phyloP scores from a whole-genome alignment of 352 stramenopile genomes.

The Pythium diclinum region DNA sequence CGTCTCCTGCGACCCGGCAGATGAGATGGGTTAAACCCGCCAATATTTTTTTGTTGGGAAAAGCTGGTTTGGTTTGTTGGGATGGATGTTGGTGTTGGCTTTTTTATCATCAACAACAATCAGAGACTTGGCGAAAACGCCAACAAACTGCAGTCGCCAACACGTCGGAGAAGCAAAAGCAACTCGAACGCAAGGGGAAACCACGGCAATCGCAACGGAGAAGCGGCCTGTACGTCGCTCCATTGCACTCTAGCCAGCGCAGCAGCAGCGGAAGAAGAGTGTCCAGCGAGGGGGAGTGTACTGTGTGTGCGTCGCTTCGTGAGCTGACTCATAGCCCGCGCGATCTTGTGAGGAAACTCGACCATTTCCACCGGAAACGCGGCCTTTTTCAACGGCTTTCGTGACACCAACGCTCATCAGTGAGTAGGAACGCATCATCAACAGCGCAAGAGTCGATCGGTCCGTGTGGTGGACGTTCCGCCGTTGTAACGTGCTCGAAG shows the following conservation, averaged over 20 bases:
- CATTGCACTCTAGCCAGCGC: background rate
- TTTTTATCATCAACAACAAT: slow-evolving; percentile 29
- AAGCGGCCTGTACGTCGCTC: background rate
- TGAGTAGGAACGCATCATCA: background rate
- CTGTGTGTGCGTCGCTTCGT: background rate
- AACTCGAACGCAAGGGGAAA: background rate
- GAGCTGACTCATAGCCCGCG: background rate
- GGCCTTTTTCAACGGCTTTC: background rate
- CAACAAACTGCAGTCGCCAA: slow-evolving; percentile 15
- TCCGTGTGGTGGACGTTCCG: background rate
- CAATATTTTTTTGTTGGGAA: slow-evolving; percentile 9
- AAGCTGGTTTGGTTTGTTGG: slow-evolving; percentile 4
- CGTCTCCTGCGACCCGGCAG: background rate
- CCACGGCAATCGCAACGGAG: background rate
- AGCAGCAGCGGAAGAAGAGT: background rate
- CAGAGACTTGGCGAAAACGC: slow-evolving; percentile 5
- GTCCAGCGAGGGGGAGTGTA: background rate
- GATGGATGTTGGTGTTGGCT: slow-evolving; percentile 14
- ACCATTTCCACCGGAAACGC: background rate
- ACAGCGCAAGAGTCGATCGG: background rate
- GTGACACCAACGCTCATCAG: background rate
- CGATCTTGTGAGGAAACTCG: slow-evolving; percentile 3
- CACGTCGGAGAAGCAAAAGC: slow-evolving; percentile 17
- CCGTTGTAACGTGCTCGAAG: background rate
- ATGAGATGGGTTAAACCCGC: slow-evolving; percentile 8